Evolutionary conservation across 2,329 filamentous ascomycete species (phyloP), one percentile per base, ranked within the genome.

Genomic region (Fusarium duplospermum): DNA sequence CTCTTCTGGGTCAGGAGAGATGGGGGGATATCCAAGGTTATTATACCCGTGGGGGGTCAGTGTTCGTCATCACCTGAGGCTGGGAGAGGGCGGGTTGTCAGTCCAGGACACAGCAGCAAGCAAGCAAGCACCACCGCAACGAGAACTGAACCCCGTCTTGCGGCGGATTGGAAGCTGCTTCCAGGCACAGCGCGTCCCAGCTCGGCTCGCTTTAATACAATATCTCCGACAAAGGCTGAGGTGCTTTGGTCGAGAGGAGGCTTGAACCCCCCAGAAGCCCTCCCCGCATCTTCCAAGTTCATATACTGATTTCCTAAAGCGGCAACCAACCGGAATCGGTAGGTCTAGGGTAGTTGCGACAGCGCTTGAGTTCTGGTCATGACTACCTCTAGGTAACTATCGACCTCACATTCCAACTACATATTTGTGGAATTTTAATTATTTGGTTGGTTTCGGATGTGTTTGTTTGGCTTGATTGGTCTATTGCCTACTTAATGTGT

Each of bases 341-440:
- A 11, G n/a, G 57, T 73, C 27, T 72, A 73, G 71, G 71, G 71
- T 73, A 73, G 27, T 14, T 52, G 6, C 16, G 24, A 2, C 3
- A 6, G 10, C 3, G 13, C 18, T n/a, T 31, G 16, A 52, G 24
- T 31, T 13, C 18, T 18, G 27, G 18, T 52, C 47, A n/a, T 13
- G 31, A 33, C 31, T 33, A n/a, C n/a, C n/a, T n/a, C n/a, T n/a
- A n/a, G n/a, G n/a, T n/a, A 18, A 9, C 45, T 16, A 9, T 24
- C 10, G 45, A 50, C 11, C 4, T 52, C 18, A 31, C 24, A 31
- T 31, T 31, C 47, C 16, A 11, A 13, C 18, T 13, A 14, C 2
- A n/a, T n/a, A 29, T 27, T 8, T 52, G 47, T 52, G 47, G 18
- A 7, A 20, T 8, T 2, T 20, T 6, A 7, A 11, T 4, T 29